These are phyloP conservation scores for Fusarium albidum DNA, from an alignment of 2,329 filamentous ascomycete species.

Conservation along the genomic window DNA sequence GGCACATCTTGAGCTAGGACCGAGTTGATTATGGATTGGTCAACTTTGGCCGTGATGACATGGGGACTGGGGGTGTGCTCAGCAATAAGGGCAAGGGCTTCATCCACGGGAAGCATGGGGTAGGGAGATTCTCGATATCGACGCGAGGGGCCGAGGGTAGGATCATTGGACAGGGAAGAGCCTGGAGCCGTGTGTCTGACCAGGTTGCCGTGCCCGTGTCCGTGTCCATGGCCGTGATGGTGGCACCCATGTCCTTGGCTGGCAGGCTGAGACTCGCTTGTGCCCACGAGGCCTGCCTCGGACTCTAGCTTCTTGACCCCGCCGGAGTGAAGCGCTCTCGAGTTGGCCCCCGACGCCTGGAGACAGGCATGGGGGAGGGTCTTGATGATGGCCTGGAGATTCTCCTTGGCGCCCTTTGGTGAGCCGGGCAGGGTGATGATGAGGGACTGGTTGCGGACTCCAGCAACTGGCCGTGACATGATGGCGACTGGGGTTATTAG, in stretches of 20 bases:
- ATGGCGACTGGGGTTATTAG: slow-evolving; percentile 74
- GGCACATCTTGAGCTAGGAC: slow-evolving; percentile 85
- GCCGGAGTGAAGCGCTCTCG: slow-evolving; percentile 78
- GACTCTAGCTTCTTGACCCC: slow-evolving; percentile 85
- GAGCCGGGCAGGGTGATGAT: slow-evolving; percentile 93
- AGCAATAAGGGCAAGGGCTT: slow-evolving; percentile 78
- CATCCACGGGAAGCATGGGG: slow-evolving; percentile 86
- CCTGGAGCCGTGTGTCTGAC: slow-evolving; percentile 77
- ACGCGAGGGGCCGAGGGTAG: slow-evolving; percentile 67
- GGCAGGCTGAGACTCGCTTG: slow-evolving; percentile 45
- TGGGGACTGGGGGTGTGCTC: slow-evolving; percentile 73
- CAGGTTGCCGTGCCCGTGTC: slow-evolving; percentile 69
- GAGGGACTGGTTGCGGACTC: slow-evolving; percentile 80
- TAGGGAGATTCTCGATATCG: slow-evolving; percentile 89
- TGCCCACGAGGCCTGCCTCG: slow-evolving; percentile 74
- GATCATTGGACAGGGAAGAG: slow-evolving; percentile 66
- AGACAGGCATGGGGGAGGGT: slow-evolving; percentile 95
- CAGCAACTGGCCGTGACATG: slow-evolving; percentile 94
- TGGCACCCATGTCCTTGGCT: slow-evolving; percentile 60
- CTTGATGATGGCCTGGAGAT: slow-evolving; percentile 86
- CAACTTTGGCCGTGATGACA: slow-evolving; percentile 66
- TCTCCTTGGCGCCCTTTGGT: slow-evolving; percentile 94
- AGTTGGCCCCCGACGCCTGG: slow-evolving; percentile 85
- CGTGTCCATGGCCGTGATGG: slow-evolving; percentile 58
- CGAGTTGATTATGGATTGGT: slow-evolving; percentile 73